Conservation (phyloP, 1,139 yeast species). For the Blastobotrys persicus region DNA sequence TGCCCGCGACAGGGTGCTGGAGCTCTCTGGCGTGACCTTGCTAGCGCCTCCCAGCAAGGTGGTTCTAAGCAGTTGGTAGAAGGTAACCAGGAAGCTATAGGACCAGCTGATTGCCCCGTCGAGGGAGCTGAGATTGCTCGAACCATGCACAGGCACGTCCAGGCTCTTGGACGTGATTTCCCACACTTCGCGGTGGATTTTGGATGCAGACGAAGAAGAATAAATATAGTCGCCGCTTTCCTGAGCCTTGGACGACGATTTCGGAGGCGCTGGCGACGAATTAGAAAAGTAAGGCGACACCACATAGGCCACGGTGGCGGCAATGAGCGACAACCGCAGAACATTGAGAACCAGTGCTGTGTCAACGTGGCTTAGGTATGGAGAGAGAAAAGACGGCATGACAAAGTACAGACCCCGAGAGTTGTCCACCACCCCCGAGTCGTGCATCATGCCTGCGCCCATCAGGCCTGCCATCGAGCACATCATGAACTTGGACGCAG, state of each 20-base stretch:
- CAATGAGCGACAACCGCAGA: slow-evolving; percentile 29
- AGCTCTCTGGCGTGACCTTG: not conserved
- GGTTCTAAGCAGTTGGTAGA: not conserved
- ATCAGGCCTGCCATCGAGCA: slow-evolving; percentile 42
- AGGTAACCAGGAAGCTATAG: not conserved
- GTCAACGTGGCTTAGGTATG: slow-evolving; percentile 19
- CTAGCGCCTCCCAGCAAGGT: not conserved
- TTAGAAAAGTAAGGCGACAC: slow-evolving; percentile 17
- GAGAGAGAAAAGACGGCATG: slow-evolving; percentile 30
- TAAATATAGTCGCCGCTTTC: too few relatives aligned
- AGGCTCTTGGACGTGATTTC: slow-evolving; percentile 15
- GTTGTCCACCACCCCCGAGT: slow-evolving; percentile 21
- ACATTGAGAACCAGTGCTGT: slow-evolving; percentile 21
- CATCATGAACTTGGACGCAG: slow-evolving; percentile 28
- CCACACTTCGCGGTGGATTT: slow-evolving; percentile 18
- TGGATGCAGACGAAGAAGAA: slow-evolving; percentile 20
- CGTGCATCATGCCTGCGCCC: slow-evolving; percentile 36
- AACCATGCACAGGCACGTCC: slow-evolving; percentile 10
- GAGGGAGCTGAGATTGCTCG: slow-evolving; percentile 1
- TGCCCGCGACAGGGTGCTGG: slow-evolving; percentile 27
- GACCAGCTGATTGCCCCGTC: not conserved
- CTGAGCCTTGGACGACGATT: slow-evolving; percentile 12
- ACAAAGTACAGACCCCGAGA: slow-evolving; percentile 34
- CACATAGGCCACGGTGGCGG: slow-evolving; percentile 34
- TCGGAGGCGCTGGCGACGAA: not conserved